Base-by-base conservation (phyloP, 1,284 basidiomycete genomes). In the Phellinidium pouzarii region DNA sequence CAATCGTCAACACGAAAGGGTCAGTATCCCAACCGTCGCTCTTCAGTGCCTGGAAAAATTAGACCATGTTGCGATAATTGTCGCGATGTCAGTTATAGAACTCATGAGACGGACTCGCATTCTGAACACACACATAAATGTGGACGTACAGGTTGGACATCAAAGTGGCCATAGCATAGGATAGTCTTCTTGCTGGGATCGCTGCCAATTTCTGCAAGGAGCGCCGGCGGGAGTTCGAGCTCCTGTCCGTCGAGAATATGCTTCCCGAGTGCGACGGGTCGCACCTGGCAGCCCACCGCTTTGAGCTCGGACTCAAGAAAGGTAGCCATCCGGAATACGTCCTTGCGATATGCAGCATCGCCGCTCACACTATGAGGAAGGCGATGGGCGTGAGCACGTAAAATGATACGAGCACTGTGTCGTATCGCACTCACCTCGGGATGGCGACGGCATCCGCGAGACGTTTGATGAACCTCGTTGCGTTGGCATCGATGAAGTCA, bases 1-100 rank as follows among this genome's bases (percentile, higher is more conserved):
- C 82, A 40, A 81, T 72, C 2, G 80, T 80, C 40, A 99, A 80
- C 48, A 74, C 77, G 73, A 98, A 99, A 0, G 96, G 96, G 57
- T 95, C 87, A 17, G 89, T 88, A 61, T 87, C 71, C 94, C 94
- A 95, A 29, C 93, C 93, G 62, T 97, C 94, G 26, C 84, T 84
- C 65, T 81, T 79, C 54, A 76, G 68, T 22, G 72, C 72, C 61
- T 62, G 52, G 7, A 43, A 17, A 27, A 25, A n/a, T n/a, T n/a
- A n/a, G n/a, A n/a, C n/a, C 23, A 43, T 22, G 14, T 4, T 12
- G n/a, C n/a, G n/a, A n/a, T n/a, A n/a, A n/a, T n/a, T n/a, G 37
- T 17, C n/a, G 3, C 14, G 14, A 17, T 17, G 37, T 40, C 37
- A 40, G 37, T 40, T 8, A 34, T 31, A 8, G 31, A 14, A 8